phyloP scores from a whole-genome alignment of 768 basidiomycete genomes.

The Mycena kentingensis region DNA sequence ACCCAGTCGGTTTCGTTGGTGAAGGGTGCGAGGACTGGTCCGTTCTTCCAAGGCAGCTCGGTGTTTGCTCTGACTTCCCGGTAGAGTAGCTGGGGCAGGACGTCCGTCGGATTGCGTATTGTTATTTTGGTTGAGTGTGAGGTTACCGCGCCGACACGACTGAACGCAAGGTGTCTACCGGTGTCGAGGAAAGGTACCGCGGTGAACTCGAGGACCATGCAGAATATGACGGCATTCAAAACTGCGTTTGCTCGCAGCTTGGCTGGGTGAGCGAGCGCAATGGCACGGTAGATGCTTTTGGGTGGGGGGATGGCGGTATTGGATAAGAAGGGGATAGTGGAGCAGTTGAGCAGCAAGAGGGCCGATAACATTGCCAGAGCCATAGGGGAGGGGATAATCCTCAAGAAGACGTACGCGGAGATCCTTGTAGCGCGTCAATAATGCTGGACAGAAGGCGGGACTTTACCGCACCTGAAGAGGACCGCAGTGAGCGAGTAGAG shows the following conservation, averaged over 20 bases:
- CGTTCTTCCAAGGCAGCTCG: conserved; percentile 51
- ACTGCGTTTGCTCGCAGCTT: conserved; percentile 19
- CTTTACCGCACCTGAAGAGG: no score
- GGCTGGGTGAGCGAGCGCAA: conserved; percentile 37
- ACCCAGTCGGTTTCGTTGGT: conserved; percentile 57
- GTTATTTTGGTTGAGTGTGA: conserved; percentile 63
- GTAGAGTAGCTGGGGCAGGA: conserved; percentile 46
- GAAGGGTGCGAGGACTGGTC: conserved; percentile 52
- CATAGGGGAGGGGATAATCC: conserved; percentile 32
- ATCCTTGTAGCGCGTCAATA: no score
- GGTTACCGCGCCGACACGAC: conserved; percentile 70
- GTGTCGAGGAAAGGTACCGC: conserved; percentile 57
- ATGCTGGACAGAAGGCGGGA: no score
- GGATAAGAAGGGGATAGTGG: conserved; percentile 49
- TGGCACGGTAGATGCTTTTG: conserved; percentile 19
- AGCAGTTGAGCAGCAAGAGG: conserved; percentile 49
- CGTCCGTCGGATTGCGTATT: conserved; percentile 64
- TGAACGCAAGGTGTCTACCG: conserved; percentile 59
- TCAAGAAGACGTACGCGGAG: conserved; percentile 57
- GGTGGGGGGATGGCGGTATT: conserved; percentile 3
- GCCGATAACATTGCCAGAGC: conserved; percentile 35
- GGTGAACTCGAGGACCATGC: conserved; percentile 46
- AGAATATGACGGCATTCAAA: conserved; percentile 18
- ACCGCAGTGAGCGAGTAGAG: no score
- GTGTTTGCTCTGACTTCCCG: conserved; percentile 36